These are phyloP conservation scores for Podaxis carcinomalis DNA, from an alignment of 768 basidiomycete genomes.

Conservation along the genomic window DNA sequence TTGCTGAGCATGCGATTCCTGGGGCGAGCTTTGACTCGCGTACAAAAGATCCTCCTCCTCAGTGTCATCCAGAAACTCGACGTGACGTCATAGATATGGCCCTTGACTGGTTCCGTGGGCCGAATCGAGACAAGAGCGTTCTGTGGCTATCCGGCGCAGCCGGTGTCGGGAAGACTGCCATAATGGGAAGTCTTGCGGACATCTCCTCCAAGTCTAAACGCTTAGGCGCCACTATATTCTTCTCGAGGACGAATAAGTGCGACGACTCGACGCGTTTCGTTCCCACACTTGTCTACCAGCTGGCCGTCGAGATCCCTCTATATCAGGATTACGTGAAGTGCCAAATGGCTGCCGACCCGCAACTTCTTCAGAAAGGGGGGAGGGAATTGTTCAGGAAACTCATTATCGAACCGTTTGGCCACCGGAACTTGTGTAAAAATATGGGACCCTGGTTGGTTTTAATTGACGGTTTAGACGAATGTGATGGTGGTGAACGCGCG, in stretches of 20 bases:
- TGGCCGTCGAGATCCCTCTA: not conserved
- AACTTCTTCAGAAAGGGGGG: not conserved
- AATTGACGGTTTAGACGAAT: slow-evolving; percentile 9
- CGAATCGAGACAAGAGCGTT: not conserved
- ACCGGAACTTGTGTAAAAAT: not conserved
- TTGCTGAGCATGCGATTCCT: not conserved
- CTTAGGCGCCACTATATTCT: slow-evolving; percentile 2
- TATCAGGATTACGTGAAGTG: not conserved
- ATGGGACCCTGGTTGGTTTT: not conserved
- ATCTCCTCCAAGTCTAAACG: not conserved
- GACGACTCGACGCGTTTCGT: not conserved
- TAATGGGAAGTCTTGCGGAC: not conserved
- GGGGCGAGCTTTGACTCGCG: not conserved
- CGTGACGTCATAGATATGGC: not conserved
- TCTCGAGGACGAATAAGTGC: not conserved
- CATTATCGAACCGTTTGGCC: not conserved
- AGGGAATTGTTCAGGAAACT: not conserved
- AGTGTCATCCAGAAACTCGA: slow-evolving; percentile 2
- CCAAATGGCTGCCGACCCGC: not conserved
- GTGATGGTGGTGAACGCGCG: not conserved
- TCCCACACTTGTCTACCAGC: not conserved
- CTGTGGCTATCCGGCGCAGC: slow-evolving; percentile 2
- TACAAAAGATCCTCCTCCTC: not conserved
- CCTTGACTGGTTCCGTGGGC: not conserved
- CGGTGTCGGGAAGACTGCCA: slow-evolving; percentile 7